Evolutionary conservation across 768 basidiomycete species (phyloP), one percentile per base, ranked within the genome.

Genomic region (Pulveroboletus sp.): DNA sequence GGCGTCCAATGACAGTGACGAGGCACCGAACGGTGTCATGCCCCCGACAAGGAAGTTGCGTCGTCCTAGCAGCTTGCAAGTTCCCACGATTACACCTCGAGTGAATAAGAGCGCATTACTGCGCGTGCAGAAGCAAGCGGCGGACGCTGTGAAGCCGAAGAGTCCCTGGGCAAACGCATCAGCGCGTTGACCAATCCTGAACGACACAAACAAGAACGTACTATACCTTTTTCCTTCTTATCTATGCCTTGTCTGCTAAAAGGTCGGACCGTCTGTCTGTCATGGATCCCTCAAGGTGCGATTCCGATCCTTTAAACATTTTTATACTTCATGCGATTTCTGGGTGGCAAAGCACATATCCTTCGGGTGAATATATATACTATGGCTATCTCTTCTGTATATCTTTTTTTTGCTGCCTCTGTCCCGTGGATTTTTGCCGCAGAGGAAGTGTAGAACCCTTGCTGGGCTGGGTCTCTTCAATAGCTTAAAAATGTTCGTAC

Each of bases 61-160:
- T 5, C 81, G 83, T 17, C 80, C 76, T 4, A 80, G 78, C 61
- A 84, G 83, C 58, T 62, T 79, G 39, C 71, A 70, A 44, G 73
- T 75, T 1, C 87, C 89, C 2, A 72, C 75, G 5, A 86, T 90
- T 51, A 65, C 67, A 8, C 90, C 89, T 8, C 75, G 86, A 47
- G 78, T 73, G 53, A 93, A 93, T 67, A 82, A 77, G 65, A 89
- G 84, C 57, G 88, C 90, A 3, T 69, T 80, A 6, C 64, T 92
- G 47, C 75, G 89, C 21, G 79, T 75, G 10, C 84, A 83, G 53
- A 89, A 89, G 72, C 74, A 79, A 69, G 84, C 57, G 4, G 44
- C 39, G 15, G 67, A 67, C 0, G 61, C 65, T 26, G 56, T 65
- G 17, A 69, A 65, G 31, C 65, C 66, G 5, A 69, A 63, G 56